phyloP scores from a whole-genome alignment of 768 basidiomycete genomes.

The Chiua virens region DNA sequence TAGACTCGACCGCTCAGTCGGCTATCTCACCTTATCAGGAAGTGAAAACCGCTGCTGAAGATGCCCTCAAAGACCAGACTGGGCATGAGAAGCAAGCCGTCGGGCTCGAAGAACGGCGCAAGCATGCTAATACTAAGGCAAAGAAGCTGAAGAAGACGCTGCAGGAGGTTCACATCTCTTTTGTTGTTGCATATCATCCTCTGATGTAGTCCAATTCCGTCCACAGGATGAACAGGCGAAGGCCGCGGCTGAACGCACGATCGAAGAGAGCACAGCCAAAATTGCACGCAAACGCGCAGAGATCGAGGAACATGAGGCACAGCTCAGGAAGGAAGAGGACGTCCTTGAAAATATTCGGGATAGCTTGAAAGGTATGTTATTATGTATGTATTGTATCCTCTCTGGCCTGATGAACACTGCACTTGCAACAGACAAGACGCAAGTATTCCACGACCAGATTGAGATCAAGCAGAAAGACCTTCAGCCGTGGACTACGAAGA shows the following conservation, averaged over 20 bases:
- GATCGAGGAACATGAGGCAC: slow-evolving; percentile 65
- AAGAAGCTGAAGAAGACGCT: slow-evolving; percentile 91
- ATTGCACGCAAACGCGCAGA: slow-evolving; percentile 69
- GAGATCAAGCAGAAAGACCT: slow-evolving; percentile 91
- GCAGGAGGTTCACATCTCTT: slow-evolving; percentile 58
- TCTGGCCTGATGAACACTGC: neutral
- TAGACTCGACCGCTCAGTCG: neutral
- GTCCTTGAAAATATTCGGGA: slow-evolving; percentile 80
- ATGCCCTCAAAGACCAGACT: slow-evolving; percentile 78
- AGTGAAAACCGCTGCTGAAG: slow-evolving; percentile 70
- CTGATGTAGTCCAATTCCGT: neutral
- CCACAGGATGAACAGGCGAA: slow-evolving; percentile 61
- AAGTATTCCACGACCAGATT: slow-evolving; percentile 90
- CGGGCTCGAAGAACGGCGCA: slow-evolving; percentile 78
- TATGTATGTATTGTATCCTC: neutral
- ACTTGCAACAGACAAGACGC: slow-evolving; percentile 77
- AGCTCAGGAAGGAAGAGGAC: slow-evolving; percentile 76
- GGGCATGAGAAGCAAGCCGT: slow-evolving; percentile 72
- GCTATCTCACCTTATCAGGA: slow-evolving; percentile 46
- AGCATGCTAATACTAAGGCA: slow-evolving; percentile 72
- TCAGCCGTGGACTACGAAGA: slow-evolving; percentile 90
- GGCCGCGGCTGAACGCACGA: slow-evolving; percentile 61
- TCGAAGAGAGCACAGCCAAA: slow-evolving; percentile 67
- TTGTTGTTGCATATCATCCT: neutral
- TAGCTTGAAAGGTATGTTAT: slow-evolving; percentile 71